These are phyloP conservation scores for Alternaria sp. DNA, from an alignment of 2,329 filamentous ascomycete species.

Conservation along the genomic window DNA sequence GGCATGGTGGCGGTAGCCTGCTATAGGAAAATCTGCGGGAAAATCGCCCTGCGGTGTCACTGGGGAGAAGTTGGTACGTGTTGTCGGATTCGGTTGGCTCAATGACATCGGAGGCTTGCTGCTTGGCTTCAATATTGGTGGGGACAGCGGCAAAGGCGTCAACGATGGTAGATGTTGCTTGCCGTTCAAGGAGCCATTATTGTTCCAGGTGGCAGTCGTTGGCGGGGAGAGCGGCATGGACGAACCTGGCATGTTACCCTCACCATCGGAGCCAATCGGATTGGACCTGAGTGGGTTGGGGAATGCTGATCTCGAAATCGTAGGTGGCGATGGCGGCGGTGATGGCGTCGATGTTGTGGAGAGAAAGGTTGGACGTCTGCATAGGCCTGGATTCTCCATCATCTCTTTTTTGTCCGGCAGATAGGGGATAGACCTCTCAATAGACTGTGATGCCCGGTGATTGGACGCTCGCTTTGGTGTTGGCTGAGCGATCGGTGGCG, in stretches of 20 bases:
- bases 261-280: conserved; percentile 19
- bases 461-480: conserved; percentile 16
- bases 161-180: conserved; percentile 34
- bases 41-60: conserved; percentile 20
- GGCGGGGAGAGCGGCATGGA: conserved; percentile 35
- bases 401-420: conserved; percentile 18
- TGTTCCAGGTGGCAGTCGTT: conserved; percentile 25
- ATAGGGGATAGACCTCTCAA: conserved; percentile 23
- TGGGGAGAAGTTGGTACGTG: conserved; percentile 40
- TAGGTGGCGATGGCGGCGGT: conserved; percentile 38
- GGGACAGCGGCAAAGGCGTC: conserved; percentile 42
- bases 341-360: conserved; percentile 44
- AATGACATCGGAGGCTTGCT: conserved; percentile 41
- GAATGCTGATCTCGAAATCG: conserved; percentile 31
- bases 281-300: conserved; percentile 33
- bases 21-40: conserved; percentile 17
- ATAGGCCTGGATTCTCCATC: conserved; percentile 13
- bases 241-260: conserved; percentile 24
- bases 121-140: conserved; percentile 43
- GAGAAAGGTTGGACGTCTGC: conserved; percentile 41
- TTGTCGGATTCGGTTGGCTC: conserved; percentile 41
- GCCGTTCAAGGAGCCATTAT: conserved; percentile 6
- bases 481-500: conserved; percentile 27
- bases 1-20: conserved; percentile 18
- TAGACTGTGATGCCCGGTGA: conserved; percentile 27